Base-by-base conservation (phyloP, 2,329 filamentous ascomycete species). In the Alternaria alternata region DNA sequence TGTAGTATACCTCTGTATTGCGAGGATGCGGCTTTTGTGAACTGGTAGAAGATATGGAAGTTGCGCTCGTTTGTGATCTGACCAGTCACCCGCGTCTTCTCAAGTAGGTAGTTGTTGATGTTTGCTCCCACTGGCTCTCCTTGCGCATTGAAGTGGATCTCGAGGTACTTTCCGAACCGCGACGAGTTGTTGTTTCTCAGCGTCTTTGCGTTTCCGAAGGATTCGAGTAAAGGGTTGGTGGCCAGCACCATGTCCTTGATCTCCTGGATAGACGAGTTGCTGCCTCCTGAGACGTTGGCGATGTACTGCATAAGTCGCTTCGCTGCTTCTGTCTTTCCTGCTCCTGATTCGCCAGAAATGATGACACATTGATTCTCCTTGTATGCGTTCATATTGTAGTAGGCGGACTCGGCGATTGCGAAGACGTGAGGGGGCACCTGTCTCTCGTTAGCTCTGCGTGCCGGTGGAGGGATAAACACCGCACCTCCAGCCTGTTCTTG, bases 331-430 rank as follows among this genome's bases (percentile, higher is more conserved):
- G 95, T 99, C 85, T 99, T 99, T 78, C 95, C 95, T 34, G 95
- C 95, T 77, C 95, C 95, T 3, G 95, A 98, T 82, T 99, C 95
- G 77, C 95, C 95, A 5, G 95, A 98, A 71, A 99, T 99, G 80
- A 99, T 99, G 69, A 99, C 94, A 82, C 95, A 98, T 80, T 99
- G 95, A 82, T 98, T 98, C 72, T 98, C 95, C 75, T 93, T 93
- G 85, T 99, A 99, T 47, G 94, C 94, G 80, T 98, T 98, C 95
- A 99, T 98, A 84, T 99, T 98, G 84, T 98, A 98, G 84, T 99
- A 99, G 56, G 94, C 81, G 7, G 94, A 91, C 81, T 99, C 95
- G 76, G 95, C 95, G 74, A 99, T 95, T 62, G 93, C 94, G 79
- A 97, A 99, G 70, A 99, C 95, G 80, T 99, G 95, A 8, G 95